Base-by-base conservation (phyloP, 495 filamentous ascomycete genomes). In the Usnea hakonensis region DNA sequence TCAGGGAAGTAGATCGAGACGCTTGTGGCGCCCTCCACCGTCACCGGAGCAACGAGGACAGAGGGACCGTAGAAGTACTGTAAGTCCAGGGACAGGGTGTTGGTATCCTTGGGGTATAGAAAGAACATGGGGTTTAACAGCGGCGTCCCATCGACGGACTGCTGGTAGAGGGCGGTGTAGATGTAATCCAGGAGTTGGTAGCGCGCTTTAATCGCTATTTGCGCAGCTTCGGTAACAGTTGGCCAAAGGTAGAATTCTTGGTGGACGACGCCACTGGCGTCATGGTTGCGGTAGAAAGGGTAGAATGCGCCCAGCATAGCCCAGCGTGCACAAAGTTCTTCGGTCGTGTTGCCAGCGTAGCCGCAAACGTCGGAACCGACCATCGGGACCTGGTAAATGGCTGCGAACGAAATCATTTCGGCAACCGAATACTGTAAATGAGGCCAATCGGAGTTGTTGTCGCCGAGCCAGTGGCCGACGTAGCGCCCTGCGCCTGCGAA, bases 391-490 rank as follows among this genome's bases (percentile, higher is more conserved):
- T 95, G 90, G 80, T 88, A 95, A 66, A 95, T 83, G 5, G 88
- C 79, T 0, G 85, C 84, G 67, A 93, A 96, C 19, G 85, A 81
- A 33, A 95, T 74, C 72, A 90, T 80, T 61, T 82, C 80, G 4
- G 82, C 71, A 67, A 96, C 90, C 21, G 82, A 85, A 32, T 78
- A 74, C 6, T 85, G 81, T 73, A 92, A 94, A 52, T 89, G 78
- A 23, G 79, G 74, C 91, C 91, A 96, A 37, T 79, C 71, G 38
- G 85, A 84, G 17, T 85, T 48, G 70, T 96, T 95, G 76, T 96
- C 91, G 10, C 91, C 91, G 1, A 93, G 83, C 91, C 91, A 96
- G 67, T 96, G 87, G 7, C 90, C 90, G 19, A 93, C 90, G 33
- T 87, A 79, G 46, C 77, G 72, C 10, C 91, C 91, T 19, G 90